A percentile compares a stretch with the other conserved stretches of the same genome.
phyloP scores from a whole-genome alignment of 768 basidiomycete genomes.

The Paxillus involutus region DNA sequence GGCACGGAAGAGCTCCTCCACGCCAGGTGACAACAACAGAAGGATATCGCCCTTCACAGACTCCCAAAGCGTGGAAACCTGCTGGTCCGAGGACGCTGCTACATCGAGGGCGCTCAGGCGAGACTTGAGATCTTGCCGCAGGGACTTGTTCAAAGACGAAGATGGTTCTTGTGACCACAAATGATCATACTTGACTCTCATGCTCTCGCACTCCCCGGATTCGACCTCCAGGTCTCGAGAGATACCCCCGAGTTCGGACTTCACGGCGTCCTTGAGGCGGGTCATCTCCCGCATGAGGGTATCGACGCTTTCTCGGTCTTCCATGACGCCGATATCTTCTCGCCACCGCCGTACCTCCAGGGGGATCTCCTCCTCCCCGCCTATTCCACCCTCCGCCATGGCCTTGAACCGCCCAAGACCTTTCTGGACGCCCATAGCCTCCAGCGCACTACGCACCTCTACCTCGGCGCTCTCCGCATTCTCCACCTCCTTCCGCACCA shows the following conservation, averaged over 20 bases:
- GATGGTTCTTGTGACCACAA: constrained; percentile 86
- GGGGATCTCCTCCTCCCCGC: constrained; percentile 66
- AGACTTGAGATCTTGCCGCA: constrained; percentile 78
- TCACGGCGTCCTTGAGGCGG: constrained; percentile 56
- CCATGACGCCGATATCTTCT: constrained; percentile 69
- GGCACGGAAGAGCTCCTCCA: constrained; percentile 65
- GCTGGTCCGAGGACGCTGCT: constrained; percentile 75
- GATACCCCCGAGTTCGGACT: constrained; percentile 59
- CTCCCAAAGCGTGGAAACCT: constrained; percentile 74
- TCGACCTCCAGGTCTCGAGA: constrained; percentile 76
- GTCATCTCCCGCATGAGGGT: constrained; percentile 57
- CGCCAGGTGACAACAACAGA: constrained; percentile 55
- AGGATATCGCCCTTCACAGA: constrained; percentile 63
- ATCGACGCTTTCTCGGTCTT: constrained; percentile 70
- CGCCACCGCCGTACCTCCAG: constrained; percentile 71
- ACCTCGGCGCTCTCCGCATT: constrained; percentile 81
- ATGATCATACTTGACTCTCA: constrained; percentile 86
- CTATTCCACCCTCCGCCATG: constrained; percentile 65
- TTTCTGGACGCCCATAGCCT: constrained; percentile 77
- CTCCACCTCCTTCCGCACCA: constrained; percentile 87
- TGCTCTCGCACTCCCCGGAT: constrained; percentile 82
- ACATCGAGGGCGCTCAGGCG: constrained; percentile 72
- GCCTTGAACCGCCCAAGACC: constrained; percentile 67
- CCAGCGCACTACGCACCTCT: constrained; percentile 75
- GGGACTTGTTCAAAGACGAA: constrained; percentile 63